phyloP scores from a whole-genome alignment of 1,284 basidiomycete species.

The Dichomitus squalens region DNA sequence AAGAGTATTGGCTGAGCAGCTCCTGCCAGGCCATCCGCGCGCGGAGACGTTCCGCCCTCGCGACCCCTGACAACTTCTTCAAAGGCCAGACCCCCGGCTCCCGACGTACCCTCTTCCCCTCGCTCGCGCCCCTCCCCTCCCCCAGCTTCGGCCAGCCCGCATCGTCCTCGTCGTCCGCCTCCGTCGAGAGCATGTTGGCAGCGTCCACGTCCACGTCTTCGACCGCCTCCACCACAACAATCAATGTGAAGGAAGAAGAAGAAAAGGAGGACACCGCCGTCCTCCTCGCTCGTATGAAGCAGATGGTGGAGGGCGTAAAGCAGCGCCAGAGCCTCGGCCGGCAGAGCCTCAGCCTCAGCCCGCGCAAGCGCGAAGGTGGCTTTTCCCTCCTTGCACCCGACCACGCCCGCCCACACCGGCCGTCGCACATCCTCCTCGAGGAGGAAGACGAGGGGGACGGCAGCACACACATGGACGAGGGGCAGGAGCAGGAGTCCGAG shows the following conservation, averaged over 20 bases:
- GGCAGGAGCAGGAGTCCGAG: conserved; percentile 16
- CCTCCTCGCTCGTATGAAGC: conserved; percentile 61
- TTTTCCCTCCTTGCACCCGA: conserved; percentile 36
- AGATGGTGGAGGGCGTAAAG: conserved; percentile 63
- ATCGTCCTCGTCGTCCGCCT: conserved; percentile 5
- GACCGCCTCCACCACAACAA: neutral
- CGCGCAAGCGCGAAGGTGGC: conserved; percentile 26
- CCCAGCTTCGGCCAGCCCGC: conserved; percentile 18
- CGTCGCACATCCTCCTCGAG: conserved; percentile 21
- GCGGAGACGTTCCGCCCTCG: conserved; percentile 56
- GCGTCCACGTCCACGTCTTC: conserved; percentile 9
- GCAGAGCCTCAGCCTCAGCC: conserved; percentile 23
- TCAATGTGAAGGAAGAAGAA: conserved; percentile 24
- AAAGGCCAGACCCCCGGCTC: conserved; percentile 51
- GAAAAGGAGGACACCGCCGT: conserved; percentile 47
- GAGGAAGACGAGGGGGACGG: no score
- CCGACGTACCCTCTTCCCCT: conserved; percentile 25
- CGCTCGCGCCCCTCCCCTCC: conserved; percentile 16
- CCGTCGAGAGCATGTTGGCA: conserved; percentile 10
- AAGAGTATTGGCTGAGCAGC: neutral
- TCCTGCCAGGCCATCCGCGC: conserved; percentile 55
- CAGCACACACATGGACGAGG: neutral
- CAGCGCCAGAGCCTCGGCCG: conserved; percentile 47
- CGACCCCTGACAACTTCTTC: conserved; percentile 54
- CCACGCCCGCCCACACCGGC: conserved; percentile 12